A percentile compares a stretch with the other conserved stretches of the same genome.
Conservation (phyloP, 306 rosid species). For the Begonia peltatifolia region DNA sequence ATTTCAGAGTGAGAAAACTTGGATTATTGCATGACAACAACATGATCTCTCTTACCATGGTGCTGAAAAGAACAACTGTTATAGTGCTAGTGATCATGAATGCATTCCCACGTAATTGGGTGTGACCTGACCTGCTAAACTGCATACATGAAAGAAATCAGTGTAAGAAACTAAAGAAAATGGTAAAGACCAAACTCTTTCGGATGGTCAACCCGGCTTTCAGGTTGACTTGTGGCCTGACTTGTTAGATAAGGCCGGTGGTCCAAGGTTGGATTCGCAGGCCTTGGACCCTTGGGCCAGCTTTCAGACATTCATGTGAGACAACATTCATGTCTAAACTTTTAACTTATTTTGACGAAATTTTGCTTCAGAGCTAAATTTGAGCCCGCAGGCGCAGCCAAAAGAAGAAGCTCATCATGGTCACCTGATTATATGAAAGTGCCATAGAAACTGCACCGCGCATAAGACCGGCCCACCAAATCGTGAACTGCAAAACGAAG, state of each 20-base stretch:
- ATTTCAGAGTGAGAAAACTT: neutral
- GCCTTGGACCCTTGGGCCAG: too few relatives aligned
- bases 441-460: conserved; percentile 99
- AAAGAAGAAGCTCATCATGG: neutral
- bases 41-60: conserved; percentile 46
- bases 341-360: too few relatives aligned
- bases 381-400: neutral
- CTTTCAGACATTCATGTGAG: neutral
- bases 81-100: conserved; percentile 96
- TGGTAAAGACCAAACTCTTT: too few relatives aligned
- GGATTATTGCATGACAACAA: neutral
- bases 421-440: conserved; percentile 89
- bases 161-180: neutral
- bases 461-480: conserved; percentile 99
- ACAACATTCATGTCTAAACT: neutral
- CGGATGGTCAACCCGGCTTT: too few relatives aligned
- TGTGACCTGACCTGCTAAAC: conserved; percentile 73
- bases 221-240: too few relatives aligned
- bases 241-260: too few relatives aligned
- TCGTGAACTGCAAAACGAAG: conserved; percentile 46
- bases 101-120: conserved; percentile 56
- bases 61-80: conserved; percentile 91
- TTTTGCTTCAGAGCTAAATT: too few relatives aligned
- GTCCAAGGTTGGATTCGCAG: too few relatives aligned
- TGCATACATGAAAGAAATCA: conserved; percentile 20